Percentiles rank a stretch among this genome's conserved stretches.
phyloP scores from a whole-genome alignment of 140 eudicot genomes.

The Oenanthe javanica region DNA sequence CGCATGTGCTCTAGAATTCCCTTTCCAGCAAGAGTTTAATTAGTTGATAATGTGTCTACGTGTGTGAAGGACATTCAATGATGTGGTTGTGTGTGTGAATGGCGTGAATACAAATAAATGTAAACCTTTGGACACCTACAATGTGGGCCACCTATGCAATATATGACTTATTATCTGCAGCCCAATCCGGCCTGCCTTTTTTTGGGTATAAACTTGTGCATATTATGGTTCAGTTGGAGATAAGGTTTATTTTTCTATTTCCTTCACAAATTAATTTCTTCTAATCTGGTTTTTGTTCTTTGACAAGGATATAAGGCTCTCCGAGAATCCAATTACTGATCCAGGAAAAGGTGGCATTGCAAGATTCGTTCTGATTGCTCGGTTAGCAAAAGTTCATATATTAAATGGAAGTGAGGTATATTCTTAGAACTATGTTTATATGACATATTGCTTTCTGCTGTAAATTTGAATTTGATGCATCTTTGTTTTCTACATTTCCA shows the following conservation, averaged over 20 bases:
- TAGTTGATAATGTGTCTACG: neutral
- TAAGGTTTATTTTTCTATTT: neutral
- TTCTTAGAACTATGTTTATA: neutral
- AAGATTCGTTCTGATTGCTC: conserved; percentile 77
- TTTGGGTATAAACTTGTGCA: neutral
- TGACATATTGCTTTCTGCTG: conserved; percentile 7
- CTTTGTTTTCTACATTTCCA: conserved; percentile 29
- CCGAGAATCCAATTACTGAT: conserved; percentile 83
- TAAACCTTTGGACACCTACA: neutral
- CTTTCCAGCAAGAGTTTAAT: neutral
- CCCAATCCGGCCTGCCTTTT: neutral
- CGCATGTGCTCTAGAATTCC: neutral
- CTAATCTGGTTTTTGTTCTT: neutral
- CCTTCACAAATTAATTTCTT: neutral
- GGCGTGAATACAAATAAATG: neutral
- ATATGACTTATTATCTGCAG: neutral
- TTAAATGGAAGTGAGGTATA: conserved; percentile 93
- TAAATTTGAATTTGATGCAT: conserved; percentile 3
- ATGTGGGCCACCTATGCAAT: neutral
- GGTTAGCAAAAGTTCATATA: conserved; percentile 59
- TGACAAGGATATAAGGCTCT: conserved; percentile 70
- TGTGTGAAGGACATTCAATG: too few relatives aligned
- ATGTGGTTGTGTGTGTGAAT: neutral
- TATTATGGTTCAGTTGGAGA: neutral
- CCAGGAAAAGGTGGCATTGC: conserved; percentile 66